phyloP scores from a whole-genome alignment of 352 stramenopile species.

The Lagenidium giganteum region DNA sequence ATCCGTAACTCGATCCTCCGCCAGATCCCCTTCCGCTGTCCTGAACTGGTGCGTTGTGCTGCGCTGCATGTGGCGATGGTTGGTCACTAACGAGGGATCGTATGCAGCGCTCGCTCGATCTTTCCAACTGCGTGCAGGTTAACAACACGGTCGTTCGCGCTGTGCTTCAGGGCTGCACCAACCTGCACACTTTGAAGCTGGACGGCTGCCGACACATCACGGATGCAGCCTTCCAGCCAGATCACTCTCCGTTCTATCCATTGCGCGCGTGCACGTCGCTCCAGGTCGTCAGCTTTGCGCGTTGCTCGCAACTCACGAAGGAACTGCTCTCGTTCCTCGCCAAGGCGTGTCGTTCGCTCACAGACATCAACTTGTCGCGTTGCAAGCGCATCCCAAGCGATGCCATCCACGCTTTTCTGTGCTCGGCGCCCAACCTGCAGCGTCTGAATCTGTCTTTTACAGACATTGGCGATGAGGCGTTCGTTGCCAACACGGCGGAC shows the following conservation, averaged over 20 bases:
- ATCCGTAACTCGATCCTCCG: constrained; percentile 86
- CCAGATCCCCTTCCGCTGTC: constrained; percentile 81
- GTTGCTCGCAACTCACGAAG: constrained; percentile 77
- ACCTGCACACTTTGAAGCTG: constrained; percentile 73
- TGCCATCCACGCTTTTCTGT: constrained; percentile 63
- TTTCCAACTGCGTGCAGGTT: constrained; percentile 84
- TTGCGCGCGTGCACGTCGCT: constrained; percentile 72
- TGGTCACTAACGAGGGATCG: too few relatives aligned
- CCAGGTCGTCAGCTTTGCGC: constrained; percentile 71
- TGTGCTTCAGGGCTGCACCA: constrained; percentile 71
- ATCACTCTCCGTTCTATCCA: constrained; percentile 67
- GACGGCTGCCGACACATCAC: constrained; percentile 86
- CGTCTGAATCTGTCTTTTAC: constrained; percentile 83
- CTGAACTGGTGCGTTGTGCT: constrained; percentile 48
- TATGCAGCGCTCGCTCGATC: constrained; percentile 66
- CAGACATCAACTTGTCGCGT: constrained; percentile 72
- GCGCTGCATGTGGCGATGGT: background rate
- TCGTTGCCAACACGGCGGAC: constrained; percentile 39
- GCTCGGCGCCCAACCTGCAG: constrained; percentile 50
- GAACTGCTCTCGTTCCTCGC: constrained; percentile 75
- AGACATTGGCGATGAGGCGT: constrained; percentile 65
- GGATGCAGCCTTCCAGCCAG: constrained; percentile 80
- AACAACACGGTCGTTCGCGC: constrained; percentile 81
- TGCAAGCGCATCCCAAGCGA: constrained; percentile 82
- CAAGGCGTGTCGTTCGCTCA: constrained; percentile 71